phyloP scores from a whole-genome alignment of 2,329 filamentous ascomycete genomes.

The Calonectria honghensis region DNA sequence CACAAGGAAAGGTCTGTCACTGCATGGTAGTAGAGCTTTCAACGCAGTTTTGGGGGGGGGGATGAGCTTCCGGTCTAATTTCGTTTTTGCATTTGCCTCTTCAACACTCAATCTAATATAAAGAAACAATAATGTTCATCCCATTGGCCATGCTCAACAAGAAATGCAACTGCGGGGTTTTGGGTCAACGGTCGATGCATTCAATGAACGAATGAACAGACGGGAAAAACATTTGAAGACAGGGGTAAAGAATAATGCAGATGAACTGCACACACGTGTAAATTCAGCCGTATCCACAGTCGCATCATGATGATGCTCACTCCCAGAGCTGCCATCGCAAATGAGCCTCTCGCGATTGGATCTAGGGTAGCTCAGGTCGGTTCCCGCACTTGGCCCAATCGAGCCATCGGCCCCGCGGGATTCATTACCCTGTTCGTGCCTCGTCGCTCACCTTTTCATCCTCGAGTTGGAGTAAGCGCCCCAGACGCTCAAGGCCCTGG shows the following conservation, averaged over 20 bases:
- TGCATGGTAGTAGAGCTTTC: background rate
- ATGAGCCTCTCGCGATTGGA: slow-evolving; percentile 9
- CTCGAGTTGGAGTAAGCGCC: background rate
- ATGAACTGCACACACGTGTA: background rate
- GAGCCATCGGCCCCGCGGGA: slow-evolving; percentile 11
- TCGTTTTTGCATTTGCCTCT: background rate
- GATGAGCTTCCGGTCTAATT: background rate
- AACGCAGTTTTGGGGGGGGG: background rate
- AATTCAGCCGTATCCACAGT: background rate
- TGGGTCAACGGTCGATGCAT: background rate
- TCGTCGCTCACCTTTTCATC: slow-evolving; percentile 3
- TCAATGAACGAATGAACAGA: background rate
- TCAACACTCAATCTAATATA: background rate
- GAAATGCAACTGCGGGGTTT: background rate
- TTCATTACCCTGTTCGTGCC: slow-evolving; percentile 23
- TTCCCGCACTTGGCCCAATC: slow-evolving; percentile 3
- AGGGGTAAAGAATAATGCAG: background rate
- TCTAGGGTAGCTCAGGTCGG: background rate
- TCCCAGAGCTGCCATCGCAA: background rate
- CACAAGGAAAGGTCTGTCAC: background rate
- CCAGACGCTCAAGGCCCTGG: slow-evolving; percentile 7
- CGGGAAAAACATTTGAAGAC: too few relatives aligned
- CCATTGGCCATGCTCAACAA: background rate
- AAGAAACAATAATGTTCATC: too few relatives aligned
- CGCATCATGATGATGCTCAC: background rate